These are phyloP conservation scores for Athelia psychrophila DNA, from an alignment of 1,284 basidiomycete genomes.

Conservation along the genomic window DNA sequence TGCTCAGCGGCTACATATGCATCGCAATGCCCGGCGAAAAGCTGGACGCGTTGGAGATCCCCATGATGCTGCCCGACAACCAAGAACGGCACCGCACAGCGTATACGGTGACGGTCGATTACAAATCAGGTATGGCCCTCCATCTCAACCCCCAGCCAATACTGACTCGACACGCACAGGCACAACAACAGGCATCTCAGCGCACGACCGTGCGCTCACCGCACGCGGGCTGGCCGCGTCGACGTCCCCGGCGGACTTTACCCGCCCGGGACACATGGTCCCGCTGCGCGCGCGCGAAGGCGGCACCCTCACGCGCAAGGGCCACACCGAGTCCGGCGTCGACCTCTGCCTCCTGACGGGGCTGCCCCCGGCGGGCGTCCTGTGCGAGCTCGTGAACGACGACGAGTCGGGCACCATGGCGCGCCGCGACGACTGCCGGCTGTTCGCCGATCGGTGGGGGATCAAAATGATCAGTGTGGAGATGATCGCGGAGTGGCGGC, in stretches of 20 bases:
- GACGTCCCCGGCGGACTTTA: conserved; percentile 74
- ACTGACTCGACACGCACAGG: conserved; percentile 42
- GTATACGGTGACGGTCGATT: conserved; percentile 97
- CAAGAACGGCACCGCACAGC: conserved; percentile 93
- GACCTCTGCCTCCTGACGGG: conserved; percentile 85
- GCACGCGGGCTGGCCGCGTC: conserved; percentile 77
- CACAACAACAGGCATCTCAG: conserved; percentile 95
- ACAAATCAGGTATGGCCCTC: conserved; percentile 66
- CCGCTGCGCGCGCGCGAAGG: conserved; percentile 87
- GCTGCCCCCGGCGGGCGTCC: conserved; percentile 77
- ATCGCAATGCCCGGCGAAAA: conserved; percentile 79
- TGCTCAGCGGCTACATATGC: conserved; percentile 92
- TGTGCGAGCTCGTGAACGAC: conserved; percentile 97
- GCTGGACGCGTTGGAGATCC: conserved; percentile 81
- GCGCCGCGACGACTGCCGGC: conserved; percentile 88
- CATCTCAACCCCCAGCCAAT: background rate
- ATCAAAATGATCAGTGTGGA: conserved; percentile 95
- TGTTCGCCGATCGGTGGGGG: conserved; percentile 91
- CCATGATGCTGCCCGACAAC: conserved; percentile 92
- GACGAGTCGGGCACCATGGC: conserved; percentile 93
- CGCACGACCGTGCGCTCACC: conserved; percentile 90
- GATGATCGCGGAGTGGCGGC: conserved; percentile 53
- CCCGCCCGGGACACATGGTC: conserved; percentile 93
- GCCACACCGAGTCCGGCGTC: conserved; percentile 92
- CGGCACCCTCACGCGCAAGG: conserved; percentile 81